These are phyloP conservation scores for Hanseniaspora uvarum DNA, from an alignment of 1,139 yeast genomes.

Conservation along the genomic window DNA sequence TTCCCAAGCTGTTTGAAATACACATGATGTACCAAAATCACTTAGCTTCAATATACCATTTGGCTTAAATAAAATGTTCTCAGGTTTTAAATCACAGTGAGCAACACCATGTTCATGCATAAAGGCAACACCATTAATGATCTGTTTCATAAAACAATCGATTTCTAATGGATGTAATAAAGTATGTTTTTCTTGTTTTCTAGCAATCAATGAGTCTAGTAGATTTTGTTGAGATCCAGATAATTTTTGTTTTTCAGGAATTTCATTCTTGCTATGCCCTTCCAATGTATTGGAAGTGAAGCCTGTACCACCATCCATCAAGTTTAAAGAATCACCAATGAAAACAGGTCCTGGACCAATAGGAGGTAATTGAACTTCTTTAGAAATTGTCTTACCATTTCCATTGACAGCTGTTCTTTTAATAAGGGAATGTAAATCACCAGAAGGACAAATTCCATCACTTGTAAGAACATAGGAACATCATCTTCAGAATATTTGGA, in stretches of 20 bases:
- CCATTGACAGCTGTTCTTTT: slow-evolving; percentile 28
- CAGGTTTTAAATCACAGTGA: slow-evolving; percentile 65
- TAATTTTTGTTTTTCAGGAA: slow-evolving; percentile 22
- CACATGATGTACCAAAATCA: slow-evolving; percentile 71
- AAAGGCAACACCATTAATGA: slow-evolving; percentile 52
- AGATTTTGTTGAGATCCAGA: slow-evolving; percentile 10
- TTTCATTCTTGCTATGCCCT: neutral
- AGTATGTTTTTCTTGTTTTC: slow-evolving; percentile 14
- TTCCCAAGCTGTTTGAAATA: slow-evolving; percentile 65
- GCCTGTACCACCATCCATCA: slow-evolving; percentile 17
- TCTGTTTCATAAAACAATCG: slow-evolving; percentile 62
- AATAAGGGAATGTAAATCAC: slow-evolving; percentile 51
- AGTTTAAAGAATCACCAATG: slow-evolving; percentile 11
- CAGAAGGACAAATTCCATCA: slow-evolving; percentile 74
- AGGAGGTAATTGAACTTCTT: slow-evolving; percentile 12
- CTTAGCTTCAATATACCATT: slow-evolving; percentile 48
- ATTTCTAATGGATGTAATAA: slow-evolving; percentile 45
- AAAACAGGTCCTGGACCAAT: slow-evolving; percentile 15
- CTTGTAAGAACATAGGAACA: slow-evolving; percentile 49
- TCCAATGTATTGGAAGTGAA: neutral
- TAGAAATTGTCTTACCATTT: slow-evolving; percentile 18
- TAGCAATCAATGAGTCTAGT: slow-evolving; percentile 9
- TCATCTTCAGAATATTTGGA: slow-evolving; percentile 54
- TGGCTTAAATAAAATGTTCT: slow-evolving; percentile 46
- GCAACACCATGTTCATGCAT: slow-evolving; percentile 69